phyloP scores from a whole-genome alignment of 2,329 filamentous ascomycete genomes.

The Rhynchosporium graminicola region DNA sequence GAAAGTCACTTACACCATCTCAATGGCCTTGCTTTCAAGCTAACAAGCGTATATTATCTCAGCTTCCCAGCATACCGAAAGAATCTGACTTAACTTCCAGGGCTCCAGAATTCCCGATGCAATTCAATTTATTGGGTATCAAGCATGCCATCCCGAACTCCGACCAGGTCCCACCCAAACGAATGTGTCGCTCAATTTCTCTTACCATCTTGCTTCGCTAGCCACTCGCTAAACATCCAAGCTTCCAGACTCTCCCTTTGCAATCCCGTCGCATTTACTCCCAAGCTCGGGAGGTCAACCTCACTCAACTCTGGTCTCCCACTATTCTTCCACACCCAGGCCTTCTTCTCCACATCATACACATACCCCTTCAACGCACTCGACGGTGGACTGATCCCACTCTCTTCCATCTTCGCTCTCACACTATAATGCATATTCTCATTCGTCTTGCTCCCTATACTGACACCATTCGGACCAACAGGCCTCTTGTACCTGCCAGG shows the following conservation, averaged over 20 bases:
- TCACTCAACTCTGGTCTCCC: conserved; percentile 5
- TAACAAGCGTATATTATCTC: no score
- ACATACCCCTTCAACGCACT: conserved; percentile 2
- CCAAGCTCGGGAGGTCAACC: background rate
- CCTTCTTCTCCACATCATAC: background rate
- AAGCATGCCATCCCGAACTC: background rate
- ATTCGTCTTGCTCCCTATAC: background rate
- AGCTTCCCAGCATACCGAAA: no score
- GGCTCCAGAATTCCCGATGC: no score
- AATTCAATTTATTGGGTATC: background rate
- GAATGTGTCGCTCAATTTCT: background rate
- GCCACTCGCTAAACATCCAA: conserved; percentile 10
- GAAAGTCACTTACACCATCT: no score
- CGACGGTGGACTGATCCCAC: background rate
- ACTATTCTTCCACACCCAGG: conserved; percentile 2
- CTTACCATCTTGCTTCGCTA: conserved; percentile 5
- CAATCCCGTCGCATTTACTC: background rate
- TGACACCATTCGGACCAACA: background rate
- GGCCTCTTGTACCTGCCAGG: conserved; percentile 6
- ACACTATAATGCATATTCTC: conserved; percentile 8
- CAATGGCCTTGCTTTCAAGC: no score
- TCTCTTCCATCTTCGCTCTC: conserved; percentile 9
- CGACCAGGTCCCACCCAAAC: background rate
- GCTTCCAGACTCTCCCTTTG: conserved; percentile 9
- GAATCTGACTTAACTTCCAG: no score